A percentile compares a stretch with the other conserved stretches of the same genome.
phyloP scores from a whole-genome alignment of 305 asterid species.

The Fraxinus floribunda region DNA sequence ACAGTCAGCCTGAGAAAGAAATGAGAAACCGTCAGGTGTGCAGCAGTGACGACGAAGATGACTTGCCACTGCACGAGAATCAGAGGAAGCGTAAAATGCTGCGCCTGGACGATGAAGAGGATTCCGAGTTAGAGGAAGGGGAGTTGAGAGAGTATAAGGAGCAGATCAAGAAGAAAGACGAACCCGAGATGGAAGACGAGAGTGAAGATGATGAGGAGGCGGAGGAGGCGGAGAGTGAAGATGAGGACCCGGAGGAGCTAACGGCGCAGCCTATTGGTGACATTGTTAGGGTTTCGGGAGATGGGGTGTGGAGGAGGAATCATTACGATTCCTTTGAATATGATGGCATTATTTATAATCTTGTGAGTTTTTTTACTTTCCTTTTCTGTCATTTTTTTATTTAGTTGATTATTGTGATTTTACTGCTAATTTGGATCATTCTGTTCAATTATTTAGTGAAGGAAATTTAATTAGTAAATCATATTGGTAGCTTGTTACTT shows the following conservation, averaged over 20 bases:
- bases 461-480: neutral
- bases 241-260: neutral
- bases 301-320: slow-evolving; percentile 50
- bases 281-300: slow-evolving; percentile 66
- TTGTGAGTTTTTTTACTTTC: slow-evolving; percentile 43
- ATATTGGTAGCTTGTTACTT: neutral
- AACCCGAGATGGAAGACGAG: slow-evolving; percentile 21
- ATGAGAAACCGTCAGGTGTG: slow-evolving; percentile 48
- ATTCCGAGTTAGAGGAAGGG: slow-evolving; percentile 21
- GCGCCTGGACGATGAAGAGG: slow-evolving; percentile 33
- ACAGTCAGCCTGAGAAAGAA: neutral
- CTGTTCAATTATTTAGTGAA: neutral
- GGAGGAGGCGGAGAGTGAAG: slow-evolving; percentile 17
- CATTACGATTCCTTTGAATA: slow-evolving; percentile 61
- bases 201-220: slow-evolving; percentile 36
- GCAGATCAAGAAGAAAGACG: slow-evolving; percentile 23
- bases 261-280: slow-evolving; percentile 66
- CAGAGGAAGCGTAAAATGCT: slow-evolving; percentile 42
- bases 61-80: slow-evolving; percentile 21
- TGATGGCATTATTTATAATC: slow-evolving; percentile 65
- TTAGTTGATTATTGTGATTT: neutral
- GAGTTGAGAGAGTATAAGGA: slow-evolving; percentile 26
- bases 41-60: slow-evolving; percentile 51
- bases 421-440: neutral
- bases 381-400: neutral